Percentiles rank a stretch among this genome's conserved stretches.
These are phyloP conservation scores for Vigna angularis DNA, from an alignment of 306 rosid species.

Conservation along the genomic window DNA sequence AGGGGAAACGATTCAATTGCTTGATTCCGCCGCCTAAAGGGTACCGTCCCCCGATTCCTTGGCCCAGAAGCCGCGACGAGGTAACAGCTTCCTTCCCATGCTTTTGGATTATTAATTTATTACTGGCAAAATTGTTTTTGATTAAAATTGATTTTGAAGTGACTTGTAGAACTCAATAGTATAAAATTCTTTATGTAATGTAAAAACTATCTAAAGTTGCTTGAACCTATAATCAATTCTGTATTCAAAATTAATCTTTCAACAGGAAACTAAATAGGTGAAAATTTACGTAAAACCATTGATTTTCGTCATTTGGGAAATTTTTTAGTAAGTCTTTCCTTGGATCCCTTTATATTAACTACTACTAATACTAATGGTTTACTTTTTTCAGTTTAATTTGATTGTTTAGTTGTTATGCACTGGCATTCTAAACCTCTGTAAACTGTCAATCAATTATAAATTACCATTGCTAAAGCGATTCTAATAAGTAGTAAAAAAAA, in stretches of 20 bases:
- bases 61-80: constrained; percentile 98
- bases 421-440: background rate
- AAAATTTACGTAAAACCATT: too few species aligned
- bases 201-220: background rate
- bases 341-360: background rate
- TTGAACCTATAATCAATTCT: background rate
- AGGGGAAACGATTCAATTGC: constrained; percentile 64
- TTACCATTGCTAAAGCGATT: background rate
- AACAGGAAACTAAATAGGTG: background rate
- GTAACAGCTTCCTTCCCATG: constrained; percentile 44
- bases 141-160: background rate
- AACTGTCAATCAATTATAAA: background rate
- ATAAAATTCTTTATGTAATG: too few species aligned
- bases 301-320: background rate
- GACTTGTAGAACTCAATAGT: background rate
- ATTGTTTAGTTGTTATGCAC: background rate
- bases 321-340: background rate
- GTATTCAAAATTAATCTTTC: too few species aligned
- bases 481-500: background rate
- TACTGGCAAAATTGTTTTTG: background rate
- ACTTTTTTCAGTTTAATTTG: background rate
- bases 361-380: background rate
- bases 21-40: constrained; percentile 84
- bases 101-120: background rate
- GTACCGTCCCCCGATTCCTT: constrained; percentile 74